Percentiles rank a stretch among this genome's conserved stretches.
phyloP scores from a whole-genome alignment of 345 rosid genomes.

The Brassica juncea region DNA sequence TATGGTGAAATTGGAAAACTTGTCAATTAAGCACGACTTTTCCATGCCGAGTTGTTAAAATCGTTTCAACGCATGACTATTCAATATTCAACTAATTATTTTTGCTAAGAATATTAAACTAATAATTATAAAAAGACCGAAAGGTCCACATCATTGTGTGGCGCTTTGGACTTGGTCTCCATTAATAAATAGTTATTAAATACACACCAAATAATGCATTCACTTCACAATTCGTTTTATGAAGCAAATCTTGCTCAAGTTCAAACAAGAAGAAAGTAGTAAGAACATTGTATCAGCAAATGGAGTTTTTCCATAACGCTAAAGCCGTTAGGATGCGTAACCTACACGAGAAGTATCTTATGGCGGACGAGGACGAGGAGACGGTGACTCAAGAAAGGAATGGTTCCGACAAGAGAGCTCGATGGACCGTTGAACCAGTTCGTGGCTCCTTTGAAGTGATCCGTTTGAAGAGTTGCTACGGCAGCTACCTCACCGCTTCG shows the following conservation, averaged over 20 bases:
- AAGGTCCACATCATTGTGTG: constrained; percentile 26
- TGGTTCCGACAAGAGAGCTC: constrained; percentile 62
- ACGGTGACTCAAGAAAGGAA: constrained; percentile 66
- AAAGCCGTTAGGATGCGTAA: constrained; percentile 72
- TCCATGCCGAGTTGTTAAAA: not conserved
- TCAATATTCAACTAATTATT: not conserved
- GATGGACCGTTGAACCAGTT: constrained; percentile 71
- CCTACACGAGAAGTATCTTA: constrained; percentile 71
- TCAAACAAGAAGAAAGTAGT: constrained; percentile 8
- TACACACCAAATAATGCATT: constrained; percentile 6
- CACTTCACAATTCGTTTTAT: not conserved
- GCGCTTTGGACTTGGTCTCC: constrained; percentile 30
- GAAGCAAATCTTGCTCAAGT: not conserved
- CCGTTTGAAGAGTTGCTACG: constrained; percentile 64
- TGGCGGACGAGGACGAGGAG: constrained; percentile 76
- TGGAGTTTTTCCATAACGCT: constrained; percentile 81
- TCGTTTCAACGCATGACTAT: constrained; percentile 28
- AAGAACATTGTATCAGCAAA: constrained; percentile 23
- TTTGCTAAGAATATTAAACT: not conserved
- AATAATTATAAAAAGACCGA: not conserved
- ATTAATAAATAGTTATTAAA: constrained; percentile 11
- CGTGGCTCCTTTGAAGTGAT: constrained; percentile 52
- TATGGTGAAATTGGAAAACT: constrained; percentile 21
- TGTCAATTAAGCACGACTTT: constrained; percentile 25
- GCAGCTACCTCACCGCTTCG: constrained; percentile 76